phyloP scores from a whole-genome alignment of 352 stramenopile species.

The Globisporangium polare region DNA sequence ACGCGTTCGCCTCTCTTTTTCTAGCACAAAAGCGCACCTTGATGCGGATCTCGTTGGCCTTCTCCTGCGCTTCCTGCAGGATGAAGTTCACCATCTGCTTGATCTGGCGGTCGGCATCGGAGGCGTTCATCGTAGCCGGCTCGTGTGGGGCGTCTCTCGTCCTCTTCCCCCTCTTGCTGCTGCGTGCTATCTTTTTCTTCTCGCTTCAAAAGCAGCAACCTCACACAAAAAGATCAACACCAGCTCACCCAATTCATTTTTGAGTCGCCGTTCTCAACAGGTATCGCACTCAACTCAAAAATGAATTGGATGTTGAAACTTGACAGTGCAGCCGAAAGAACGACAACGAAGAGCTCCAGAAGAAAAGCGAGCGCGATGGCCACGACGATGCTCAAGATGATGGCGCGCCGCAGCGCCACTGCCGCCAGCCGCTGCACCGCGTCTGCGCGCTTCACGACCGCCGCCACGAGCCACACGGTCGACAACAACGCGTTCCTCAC shows the following conservation, averaged over 20 bases:
- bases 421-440: not conserved
- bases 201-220: not conserved
- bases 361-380: not conserved
- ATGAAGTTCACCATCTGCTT: conserved; percentile 99
- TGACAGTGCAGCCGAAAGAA: too few relatives aligned
- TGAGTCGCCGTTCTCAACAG: conserved; percentile 10
- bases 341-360: not conserved
- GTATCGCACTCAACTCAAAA: not conserved
- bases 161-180: conserved; percentile 9
- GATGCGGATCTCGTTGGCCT: conserved; percentile 98
- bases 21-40: conserved; percentile 59
- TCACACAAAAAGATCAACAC: conserved; percentile 1
- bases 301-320: too few relatives aligned
- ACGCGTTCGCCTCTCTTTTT: not conserved
- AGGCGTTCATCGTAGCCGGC: conserved; percentile 64
- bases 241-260: conserved; percentile 1
- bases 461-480: conserved; percentile 28
- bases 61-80: conserved; percentile 98
- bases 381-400: conserved; percentile 13
- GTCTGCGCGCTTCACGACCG: conserved; percentile 22
- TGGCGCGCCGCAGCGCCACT: conserved; percentile 3
- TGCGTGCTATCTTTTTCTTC: conserved; percentile 16
- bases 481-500: conserved; percentile 53
- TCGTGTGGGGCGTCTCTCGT: not conserved
- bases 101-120: conserved; percentile 88